Evolutionary conservation across 2,329 filamentous ascomycete genomes (phyloP).

Genomic region (Proliferodiscus dingleyae): DNA sequence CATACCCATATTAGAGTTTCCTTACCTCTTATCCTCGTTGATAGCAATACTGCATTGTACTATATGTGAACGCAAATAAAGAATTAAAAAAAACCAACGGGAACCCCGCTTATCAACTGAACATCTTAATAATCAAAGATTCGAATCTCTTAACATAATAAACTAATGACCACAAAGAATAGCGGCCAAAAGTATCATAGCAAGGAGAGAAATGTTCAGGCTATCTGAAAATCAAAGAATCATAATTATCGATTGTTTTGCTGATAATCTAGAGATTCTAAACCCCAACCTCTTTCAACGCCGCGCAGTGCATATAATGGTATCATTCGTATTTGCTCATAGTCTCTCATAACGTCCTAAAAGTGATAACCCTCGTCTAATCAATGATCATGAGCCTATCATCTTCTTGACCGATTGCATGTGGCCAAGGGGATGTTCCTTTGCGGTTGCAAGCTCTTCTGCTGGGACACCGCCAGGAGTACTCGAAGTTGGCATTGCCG

Average conservation of each 20-base stretch:
- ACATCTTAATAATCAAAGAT: no score
- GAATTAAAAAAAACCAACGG: no score
- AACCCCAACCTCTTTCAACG: no score
- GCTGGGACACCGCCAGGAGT: slow-evolving; percentile 38
- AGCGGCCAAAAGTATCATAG: no score
- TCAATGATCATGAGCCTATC: slow-evolving; percentile 13
- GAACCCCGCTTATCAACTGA: no score
- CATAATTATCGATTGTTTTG: no score
- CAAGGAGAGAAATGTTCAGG: no score
- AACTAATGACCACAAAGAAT: no score
- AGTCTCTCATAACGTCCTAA: background rate
- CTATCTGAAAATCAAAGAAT: no score
- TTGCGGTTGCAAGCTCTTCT: slow-evolving; percentile 27
- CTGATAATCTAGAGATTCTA: no score
- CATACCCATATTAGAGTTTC: background rate
- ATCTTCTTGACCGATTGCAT: slow-evolving; percentile 21
- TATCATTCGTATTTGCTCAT: slow-evolving; percentile 14
- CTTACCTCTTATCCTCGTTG: no score
- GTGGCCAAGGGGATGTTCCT: slow-evolving; percentile 22
- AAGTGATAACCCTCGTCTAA: background rate
- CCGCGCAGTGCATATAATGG: slow-evolving; percentile 10
- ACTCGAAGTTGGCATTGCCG: slow-evolving; percentile 36
- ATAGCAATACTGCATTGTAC: background rate
- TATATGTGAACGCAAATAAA: background rate
- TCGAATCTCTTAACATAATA: no score